Conservation (phyloP, 257 asterid genomes). For the Gentiana macrophylla region DNA sequence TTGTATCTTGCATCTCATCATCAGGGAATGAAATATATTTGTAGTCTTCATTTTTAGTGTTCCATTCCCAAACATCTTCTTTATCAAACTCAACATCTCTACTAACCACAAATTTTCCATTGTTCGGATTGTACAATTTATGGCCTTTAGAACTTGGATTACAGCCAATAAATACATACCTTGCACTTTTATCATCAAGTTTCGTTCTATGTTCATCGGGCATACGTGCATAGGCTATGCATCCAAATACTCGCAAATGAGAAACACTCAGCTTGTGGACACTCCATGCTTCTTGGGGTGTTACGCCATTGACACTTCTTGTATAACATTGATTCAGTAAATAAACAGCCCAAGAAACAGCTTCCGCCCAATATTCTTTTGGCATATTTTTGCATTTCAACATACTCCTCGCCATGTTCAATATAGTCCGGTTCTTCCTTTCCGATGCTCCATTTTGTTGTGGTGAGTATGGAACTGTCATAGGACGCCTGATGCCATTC, state of each 20-base stretch:
- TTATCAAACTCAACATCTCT: background rate
- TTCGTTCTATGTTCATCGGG: background rate
- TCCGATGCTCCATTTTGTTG: background rate
- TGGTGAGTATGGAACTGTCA: background rate
- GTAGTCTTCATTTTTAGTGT: background rate
- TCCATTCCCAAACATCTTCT: background rate
- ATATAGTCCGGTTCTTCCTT: background rate
- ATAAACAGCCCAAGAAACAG: background rate
- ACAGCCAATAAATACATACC: background rate
- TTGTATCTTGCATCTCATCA: background rate
- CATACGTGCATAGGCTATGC: background rate
- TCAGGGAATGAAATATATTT: background rate
- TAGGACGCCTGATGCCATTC: background rate
- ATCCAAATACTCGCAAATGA: background rate
- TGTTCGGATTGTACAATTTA: background rate
- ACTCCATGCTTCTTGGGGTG: background rate
- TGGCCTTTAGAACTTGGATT: background rate
- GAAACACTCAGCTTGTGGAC: background rate
- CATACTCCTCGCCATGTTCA: background rate
- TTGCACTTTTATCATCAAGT: background rate
- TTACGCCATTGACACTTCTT: background rate
- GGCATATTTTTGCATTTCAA: background rate
- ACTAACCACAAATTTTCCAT: background rate
- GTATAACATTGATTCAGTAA: background rate
- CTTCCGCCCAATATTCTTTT: background rate